Evolutionary conservation across 2,329 filamentous ascomycete genomes (phyloP), one percentile per base, ranked within the genome.

Genomic region (Trichophyton equinum): DNA sequence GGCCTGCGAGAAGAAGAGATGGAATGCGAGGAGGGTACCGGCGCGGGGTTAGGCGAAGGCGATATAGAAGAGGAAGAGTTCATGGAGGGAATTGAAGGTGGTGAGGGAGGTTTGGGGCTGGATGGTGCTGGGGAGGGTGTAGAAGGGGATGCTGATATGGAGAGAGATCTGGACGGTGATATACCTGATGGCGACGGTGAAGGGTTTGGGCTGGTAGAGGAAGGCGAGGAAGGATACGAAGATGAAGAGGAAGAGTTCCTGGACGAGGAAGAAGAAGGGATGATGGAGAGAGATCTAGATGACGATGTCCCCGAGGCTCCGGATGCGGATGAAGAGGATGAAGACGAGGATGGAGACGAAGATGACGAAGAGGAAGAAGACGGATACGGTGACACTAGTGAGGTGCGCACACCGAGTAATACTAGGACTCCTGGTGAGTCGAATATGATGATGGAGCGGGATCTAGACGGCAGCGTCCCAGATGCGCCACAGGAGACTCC

Each of bases 1-100:
- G 91, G 95, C 64, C 83, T 91, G 75, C 86, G 88, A 47, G 94
- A 99, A 74, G 94, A 99, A 76, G 85, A 86, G 66, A 83, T 88
- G 9, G 94, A 99, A 77, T 82, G 88, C 60, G 87, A 92, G 71
- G 94, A 99, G 73, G 88, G 91, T 63, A 85, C 88, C 69, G 76
- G 89, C 3, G 83, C 86, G 61, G 81, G 88, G 68, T 86, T 87
- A 63, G 80, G 87, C 70, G 89, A 94, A 69, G 79, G 91, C 20
- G 87, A 87, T 22, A 84, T 89, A 67, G 82, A 84, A 0, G 85
- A 84, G 67, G 73, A 72, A 30, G 74, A 67, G 18, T 57, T 57
- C 22, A 57, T 57, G 36, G 51, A 55, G 20, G 51, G 51, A 20
- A 13, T 55, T 36, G 51, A 55, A 36, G 51, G 51, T 4, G 55